phyloP scores from a whole-genome alignment of 257 asterid species.

The Verbena officinalis region DNA sequence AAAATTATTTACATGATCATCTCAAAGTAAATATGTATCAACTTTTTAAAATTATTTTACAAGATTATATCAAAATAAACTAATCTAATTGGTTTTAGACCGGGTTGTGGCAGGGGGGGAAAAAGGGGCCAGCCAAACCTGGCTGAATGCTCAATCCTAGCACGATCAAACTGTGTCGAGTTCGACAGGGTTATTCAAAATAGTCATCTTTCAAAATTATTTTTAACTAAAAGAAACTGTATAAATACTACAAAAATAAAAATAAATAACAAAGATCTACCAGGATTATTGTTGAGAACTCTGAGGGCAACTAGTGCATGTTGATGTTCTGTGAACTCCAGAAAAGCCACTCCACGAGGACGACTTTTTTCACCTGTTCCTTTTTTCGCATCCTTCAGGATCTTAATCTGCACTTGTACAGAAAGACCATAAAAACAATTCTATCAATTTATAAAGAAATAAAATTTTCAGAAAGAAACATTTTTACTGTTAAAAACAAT shows the following conservation, averaged over 20 bases:
- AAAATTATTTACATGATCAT: no score
- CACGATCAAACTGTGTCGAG: no score
- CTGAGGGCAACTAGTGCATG: conserved; percentile 98
- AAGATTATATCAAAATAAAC: no score
- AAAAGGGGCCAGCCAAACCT: no score
- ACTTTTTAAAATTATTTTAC: no score
- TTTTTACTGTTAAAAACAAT: conserved; percentile 1
- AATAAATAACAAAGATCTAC: conserved; percentile 41
- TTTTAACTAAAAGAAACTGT: background rate
- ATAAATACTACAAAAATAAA: background rate
- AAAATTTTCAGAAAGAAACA: background rate
- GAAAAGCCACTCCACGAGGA: conserved; percentile 91
- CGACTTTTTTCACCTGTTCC: conserved; percentile 58
- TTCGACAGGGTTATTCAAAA: no score
- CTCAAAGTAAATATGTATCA: no score
- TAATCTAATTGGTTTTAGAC: no score
- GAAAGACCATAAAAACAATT: conserved; percentile 9
- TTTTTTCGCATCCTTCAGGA: conserved; percentile 64
- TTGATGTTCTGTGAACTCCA: conserved; percentile 95
- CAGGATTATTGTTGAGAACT: conserved; percentile 96
- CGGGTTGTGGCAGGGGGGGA: no score
- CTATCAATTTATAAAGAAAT: background rate
- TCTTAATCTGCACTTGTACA: conserved; percentile 59
- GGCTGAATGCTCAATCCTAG: no score
- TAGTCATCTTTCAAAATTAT: no score